Conservation (phyloP, 2,329 filamentous ascomycete genomes). For the Fusarium papillatum region DNA sequence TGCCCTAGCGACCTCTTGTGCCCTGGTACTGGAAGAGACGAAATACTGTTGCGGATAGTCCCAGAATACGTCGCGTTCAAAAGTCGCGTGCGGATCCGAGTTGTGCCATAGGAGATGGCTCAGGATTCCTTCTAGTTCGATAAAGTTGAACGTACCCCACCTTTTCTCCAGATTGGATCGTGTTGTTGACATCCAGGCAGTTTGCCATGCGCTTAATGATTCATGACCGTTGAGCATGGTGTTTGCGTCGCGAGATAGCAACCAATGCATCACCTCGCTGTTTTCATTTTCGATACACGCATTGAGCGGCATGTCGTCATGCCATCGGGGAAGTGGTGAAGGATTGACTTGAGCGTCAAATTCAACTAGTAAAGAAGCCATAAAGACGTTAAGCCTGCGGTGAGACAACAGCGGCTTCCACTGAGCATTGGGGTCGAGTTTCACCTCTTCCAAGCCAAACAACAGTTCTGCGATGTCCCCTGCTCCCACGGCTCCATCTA, state of each 20-base stretch:
- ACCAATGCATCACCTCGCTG: not conserved
- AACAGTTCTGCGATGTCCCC: not conserved
- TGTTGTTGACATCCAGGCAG: not conserved
- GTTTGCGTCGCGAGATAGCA: not conserved
- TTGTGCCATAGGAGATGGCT: not conserved
- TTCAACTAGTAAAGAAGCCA: not conserved
- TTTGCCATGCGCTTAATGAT: not conserved
- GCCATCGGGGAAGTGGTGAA: rapidly evolving
- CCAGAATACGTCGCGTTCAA: not conserved
- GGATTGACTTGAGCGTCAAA: not conserved
- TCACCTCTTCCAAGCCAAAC: not conserved
- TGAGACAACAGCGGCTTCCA: rapidly evolving
- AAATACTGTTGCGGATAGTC: not conserved
- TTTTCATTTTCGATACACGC: not conserved
- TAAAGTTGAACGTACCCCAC: rapidly evolving
- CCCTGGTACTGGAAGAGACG: not conserved
- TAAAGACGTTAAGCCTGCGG: not conserved
- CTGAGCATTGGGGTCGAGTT: not conserved
- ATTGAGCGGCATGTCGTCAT: not conserved
- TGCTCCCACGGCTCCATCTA: rapidly evolving
- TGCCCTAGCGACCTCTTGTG: not conserved
- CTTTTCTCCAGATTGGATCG: not conserved
- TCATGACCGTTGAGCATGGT: not conserved
- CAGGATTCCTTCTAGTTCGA: not conserved
- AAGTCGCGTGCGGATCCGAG: not conserved